Base-by-base conservation (phyloP, 768 basidiomycete species). In the Pleurotus eryngii region DNA sequence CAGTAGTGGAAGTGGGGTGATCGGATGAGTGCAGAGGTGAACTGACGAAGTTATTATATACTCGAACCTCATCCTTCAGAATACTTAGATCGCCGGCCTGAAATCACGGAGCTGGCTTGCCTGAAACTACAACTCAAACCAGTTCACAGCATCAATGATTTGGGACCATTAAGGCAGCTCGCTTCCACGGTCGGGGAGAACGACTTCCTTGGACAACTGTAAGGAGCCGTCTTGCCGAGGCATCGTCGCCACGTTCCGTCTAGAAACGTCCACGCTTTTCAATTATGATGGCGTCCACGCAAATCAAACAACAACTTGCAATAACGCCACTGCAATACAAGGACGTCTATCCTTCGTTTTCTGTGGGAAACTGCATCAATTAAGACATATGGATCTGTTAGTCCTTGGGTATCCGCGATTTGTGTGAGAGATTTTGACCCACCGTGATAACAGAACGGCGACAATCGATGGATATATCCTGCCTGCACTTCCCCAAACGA, bases 381-480 rank as follows among this genome's bases (percentile, higher is more conserved):
- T 40, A 40, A 40, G 18, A 24, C 51, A 26, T 42, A 42, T 42
- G 51, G 49, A 51, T 54, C 27, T 35, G 30, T 35, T 35, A 35
- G 30, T 35, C 14, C 38, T 54, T 39, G 20, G 38, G 24, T 40
- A 17, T 17, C 9, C 15, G 18, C n/a, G 17, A 42, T 54, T 22
- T 40, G 38, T 54, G 51, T 39, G 51, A 26, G 51, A 54, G 39
- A 20, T 1, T 42, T 20, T 20, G 8, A 17, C 42, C 17, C 37
- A 27, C 20, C n/a, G 30, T 9, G 30, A 35, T 35, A 35, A 35
- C 30, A 35, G 30, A 11, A 35, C 30, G 30, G 24, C 37, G 51
- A 54, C 37, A 54, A 54, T 54, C 51, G 51, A 54, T 54, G 51
- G 51, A 42, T 54, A 42, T 54, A 54, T 54, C 18, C 15, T 42